phyloP scores from a whole-genome alignment of 1,284 basidiomycete genomes.

The Retiboletus flavoniger region DNA sequence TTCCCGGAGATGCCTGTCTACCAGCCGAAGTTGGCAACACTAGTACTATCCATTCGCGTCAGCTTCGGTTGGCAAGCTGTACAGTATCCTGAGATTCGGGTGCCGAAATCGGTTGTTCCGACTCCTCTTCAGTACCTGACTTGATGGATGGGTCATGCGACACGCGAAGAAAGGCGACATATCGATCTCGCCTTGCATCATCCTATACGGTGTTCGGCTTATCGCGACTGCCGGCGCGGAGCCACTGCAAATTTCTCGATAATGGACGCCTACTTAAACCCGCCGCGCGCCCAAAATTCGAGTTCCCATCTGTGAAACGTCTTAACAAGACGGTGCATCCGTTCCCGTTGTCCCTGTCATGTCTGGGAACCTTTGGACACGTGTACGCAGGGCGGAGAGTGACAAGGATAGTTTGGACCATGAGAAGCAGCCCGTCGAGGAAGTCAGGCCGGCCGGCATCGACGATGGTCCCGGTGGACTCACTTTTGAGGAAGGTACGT shows the following conservation, averaged over 20 bases:
- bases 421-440: background rate
- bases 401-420: background rate
- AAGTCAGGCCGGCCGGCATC: background rate
- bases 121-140: background rate
- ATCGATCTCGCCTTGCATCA: background rate
- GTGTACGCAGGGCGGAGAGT: conserved; percentile 2
- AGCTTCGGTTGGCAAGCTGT: background rate
- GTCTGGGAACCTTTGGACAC: conserved; percentile 4
- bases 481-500: conserved; percentile 32
- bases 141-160: background rate
- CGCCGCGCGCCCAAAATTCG: background rate
- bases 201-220: background rate
- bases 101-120: background rate
- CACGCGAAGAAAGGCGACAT: background rate
- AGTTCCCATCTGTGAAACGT: background rate
- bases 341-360: background rate
- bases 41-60: background rate
- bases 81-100: background rate
- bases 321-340: too few relatives aligned
- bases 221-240: background rate
- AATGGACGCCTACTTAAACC: conserved; percentile 1
- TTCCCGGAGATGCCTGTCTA: too few relatives aligned
- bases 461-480: conserved; percentile 26
- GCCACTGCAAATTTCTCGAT: background rate
- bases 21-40: too few relatives aligned